phyloP scores from a whole-genome alignment of 2,329 filamentous ascomycete species.

The Ophiosphaerella herpotricha region DNA sequence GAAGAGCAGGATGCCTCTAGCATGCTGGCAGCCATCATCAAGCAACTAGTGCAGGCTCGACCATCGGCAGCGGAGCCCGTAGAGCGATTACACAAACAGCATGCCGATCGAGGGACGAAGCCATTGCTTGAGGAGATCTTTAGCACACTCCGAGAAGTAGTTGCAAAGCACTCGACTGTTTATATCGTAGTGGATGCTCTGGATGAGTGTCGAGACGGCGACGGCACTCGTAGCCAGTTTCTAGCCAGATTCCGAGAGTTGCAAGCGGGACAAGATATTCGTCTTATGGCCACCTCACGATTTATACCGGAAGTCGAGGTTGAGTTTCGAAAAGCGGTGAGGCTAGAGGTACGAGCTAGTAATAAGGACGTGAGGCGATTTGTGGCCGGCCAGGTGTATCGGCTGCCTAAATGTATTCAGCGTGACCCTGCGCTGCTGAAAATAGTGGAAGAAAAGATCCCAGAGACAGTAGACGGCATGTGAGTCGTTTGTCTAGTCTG shows the following conservation, averaged over 20 bases:
- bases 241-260: constrained; percentile 4
- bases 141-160: constrained; percentile 1
- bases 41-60: constrained; percentile 12
- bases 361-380: constrained; percentile 24
- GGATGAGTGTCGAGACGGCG: constrained; percentile 35
- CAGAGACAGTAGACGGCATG: too few species aligned
- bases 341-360: constrained; percentile 26
- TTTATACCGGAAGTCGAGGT: constrained; percentile 19
- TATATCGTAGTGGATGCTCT: constrained; percentile 40
- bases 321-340: constrained; percentile 6
- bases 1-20: constrained; percentile 50
- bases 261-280: constrained; percentile 1
- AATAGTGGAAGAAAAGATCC: too few species aligned
- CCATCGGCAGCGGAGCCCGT: background rate
- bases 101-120: constrained; percentile 3
- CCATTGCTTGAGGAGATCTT: constrained; percentile 11
- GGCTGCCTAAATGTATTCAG: too few species aligned
- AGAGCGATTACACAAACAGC: constrained; percentile 7
- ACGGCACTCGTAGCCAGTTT: constrained; percentile 9
- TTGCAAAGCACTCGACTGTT: constrained; percentile 5
- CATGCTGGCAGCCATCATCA: constrained; percentile 32
- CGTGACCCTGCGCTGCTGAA: too few species aligned
- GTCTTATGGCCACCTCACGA: constrained; percentile 19
- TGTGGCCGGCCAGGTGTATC: background rate
- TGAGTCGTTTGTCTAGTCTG: too few species aligned